These are phyloP conservation scores for Aspergillus japonicus DNA, from an alignment of 2,329 filamentous ascomycete species.

Conservation along the genomic window DNA sequence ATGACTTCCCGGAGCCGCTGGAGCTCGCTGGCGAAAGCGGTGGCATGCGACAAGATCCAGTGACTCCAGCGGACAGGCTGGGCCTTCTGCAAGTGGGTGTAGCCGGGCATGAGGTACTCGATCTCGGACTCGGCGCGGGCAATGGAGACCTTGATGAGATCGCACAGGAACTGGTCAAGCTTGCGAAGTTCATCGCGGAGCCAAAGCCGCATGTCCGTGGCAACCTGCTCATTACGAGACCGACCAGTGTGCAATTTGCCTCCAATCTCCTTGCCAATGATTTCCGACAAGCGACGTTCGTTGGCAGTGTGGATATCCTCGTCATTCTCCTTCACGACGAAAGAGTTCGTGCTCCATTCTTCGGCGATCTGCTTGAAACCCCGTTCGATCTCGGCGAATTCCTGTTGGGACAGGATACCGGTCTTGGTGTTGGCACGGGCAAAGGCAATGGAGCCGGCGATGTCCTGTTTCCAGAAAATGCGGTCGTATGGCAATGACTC, in stretches of 20 bases:
- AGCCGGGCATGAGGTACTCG: slow-evolving; percentile 78
- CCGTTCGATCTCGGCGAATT: slow-evolving; percentile 71
- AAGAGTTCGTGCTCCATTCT: slow-evolving; percentile 44
- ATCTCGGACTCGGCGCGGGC: slow-evolving; percentile 71
- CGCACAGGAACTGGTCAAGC: slow-evolving; percentile 67
- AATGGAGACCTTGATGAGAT: slow-evolving; percentile 68
- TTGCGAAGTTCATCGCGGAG: slow-evolving; percentile 69
- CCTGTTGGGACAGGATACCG: slow-evolving; percentile 69
- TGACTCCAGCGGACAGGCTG: slow-evolving; percentile 79
- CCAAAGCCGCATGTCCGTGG: slow-evolving; percentile 89
- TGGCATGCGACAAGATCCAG: slow-evolving; percentile 74
- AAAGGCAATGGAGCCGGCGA: slow-evolving; percentile 76
- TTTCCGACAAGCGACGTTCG: slow-evolving; percentile 71
- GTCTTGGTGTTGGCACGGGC: slow-evolving; percentile 74
- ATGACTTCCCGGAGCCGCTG: slow-evolving; percentile 73
- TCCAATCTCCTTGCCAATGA: slow-evolving; percentile 80
- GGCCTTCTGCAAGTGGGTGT: slow-evolving; percentile 82
- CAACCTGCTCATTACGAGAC: slow-evolving; percentile 87
- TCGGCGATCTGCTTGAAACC: slow-evolving; percentile 61
- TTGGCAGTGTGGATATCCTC: slow-evolving; percentile 70
- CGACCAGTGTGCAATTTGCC: slow-evolving; percentile 89
- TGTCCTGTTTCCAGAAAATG: slow-evolving; percentile 75
- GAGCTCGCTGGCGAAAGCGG: slow-evolving; percentile 70
- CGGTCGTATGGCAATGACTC: slow-evolving; percentile 77
- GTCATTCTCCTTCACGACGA: slow-evolving; percentile 40